Evolutionary conservation across 192 early-diverging fungal species (phyloP), one percentile per base, ranked within the genome.

Genomic region (Fimicolochytrium jonesii): DNA sequence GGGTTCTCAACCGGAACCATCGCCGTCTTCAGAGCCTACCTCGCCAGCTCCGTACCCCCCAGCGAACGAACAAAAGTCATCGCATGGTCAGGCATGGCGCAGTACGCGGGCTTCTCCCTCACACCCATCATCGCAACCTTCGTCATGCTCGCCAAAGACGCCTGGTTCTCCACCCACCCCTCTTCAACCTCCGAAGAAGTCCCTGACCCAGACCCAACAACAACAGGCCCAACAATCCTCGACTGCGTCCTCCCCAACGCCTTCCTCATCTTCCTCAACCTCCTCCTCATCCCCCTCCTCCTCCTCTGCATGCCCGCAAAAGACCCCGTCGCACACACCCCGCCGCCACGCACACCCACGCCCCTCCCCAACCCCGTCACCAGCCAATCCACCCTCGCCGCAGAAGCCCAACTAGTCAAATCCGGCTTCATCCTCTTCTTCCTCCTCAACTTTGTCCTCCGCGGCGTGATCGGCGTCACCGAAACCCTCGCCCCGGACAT

Each of bases 31-130:
- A 23, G 62, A 11, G 62, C 69, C 2, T 71, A 71, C 33, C 29
- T 71, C 29, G 69, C 69, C 15, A 53, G 41, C 11, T 26, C 45
- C 3, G 56, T 39, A 20, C 23, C 44, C 20, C 49, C 46, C 7
- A 30, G 13, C 13, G 56, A 54, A 20, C 26, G 58, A 17, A 67
- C 69, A 25, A 60, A 61, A 22, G 48, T 26, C 13, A 71, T 71
- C 33, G 69, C 69, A 4, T 71, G 64, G 64, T 48, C 42, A 44
- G 69, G 69, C 11, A 66, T 71, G 57, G 66, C 66, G 7, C 69
- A 71, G 46, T 71, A 71, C 31, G 69, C 60, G 0, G 69, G 69
- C 6, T 71, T 71, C 41, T 71, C 69, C 10, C 33, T 71, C 25
- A 71, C 69, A 47, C 69, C 69, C 3, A 47, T 59, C 18, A 17